Base-by-base conservation (phyloP, 1,139 yeast species). In the Scheffersomyces stambukii region DNA sequence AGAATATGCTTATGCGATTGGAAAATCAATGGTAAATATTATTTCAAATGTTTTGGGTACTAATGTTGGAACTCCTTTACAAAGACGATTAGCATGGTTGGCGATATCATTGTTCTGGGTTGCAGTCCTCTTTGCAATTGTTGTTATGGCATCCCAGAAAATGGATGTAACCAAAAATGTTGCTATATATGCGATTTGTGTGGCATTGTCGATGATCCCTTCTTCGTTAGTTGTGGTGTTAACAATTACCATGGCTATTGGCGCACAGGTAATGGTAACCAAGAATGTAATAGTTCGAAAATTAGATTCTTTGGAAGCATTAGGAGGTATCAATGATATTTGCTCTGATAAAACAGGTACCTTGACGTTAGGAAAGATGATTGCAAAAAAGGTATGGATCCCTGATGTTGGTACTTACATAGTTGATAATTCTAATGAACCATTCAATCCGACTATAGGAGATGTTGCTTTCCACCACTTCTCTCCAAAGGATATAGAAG, bases 321-420 rank as follows among this genome's bases (percentile, higher is more conserved):
- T 82, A 25, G 93, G 93, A 15, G 82, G 89, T 16, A 81, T 82
- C 33, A 78, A 80, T 49, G 89, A 81, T 47, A 81, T 82, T 45
- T 82, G 93, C 54, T 81, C 41, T n/a, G 93, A 82, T 59, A 82
- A 82, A 50, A 82, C 93, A 6, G 93, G 91, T 38, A 82, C 93
- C 19, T 64, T 82, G 40, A 82, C 93, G 4, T 83, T 79, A 50
- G 93, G 91, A 28, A 77, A 77, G 44, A 82, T 82, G 93, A 71
- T 81, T 45, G 79, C 78, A 8, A 75, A 72, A 42, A 74, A 74
- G 42, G 78, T 74, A 8, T 83, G 88, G 93, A 58, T 86, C 30
- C 95, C 95, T n/a, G 62, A 67, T 12, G 69, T 70, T 21, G 95
- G 95, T 26, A 75, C 84, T 9, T 71, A 73, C 41, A 59, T 69